phyloP scores from a whole-genome alignment of 495 filamentous ascomycete genomes.

The Xylaria cubensis region DNA sequence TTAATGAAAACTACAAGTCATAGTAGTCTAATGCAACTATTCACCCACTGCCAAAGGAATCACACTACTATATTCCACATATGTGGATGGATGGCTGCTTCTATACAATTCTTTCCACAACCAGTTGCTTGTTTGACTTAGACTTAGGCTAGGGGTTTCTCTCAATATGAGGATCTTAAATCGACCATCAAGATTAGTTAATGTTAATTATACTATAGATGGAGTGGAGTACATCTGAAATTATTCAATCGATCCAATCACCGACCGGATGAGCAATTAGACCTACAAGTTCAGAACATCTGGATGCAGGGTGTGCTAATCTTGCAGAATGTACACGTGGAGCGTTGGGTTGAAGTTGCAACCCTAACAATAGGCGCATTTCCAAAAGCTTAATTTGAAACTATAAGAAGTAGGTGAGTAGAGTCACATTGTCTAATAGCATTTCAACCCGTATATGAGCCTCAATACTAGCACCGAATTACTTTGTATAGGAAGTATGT shows the following conservation, averaged over 20 bases:
- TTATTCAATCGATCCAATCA: not conserved
- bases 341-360: not conserved
- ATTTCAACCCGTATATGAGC: not conserved
- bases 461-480: not conserved
- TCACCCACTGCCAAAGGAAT: not conserved
- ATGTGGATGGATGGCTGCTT: not conserved
- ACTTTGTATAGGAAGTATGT: not conserved
- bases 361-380: not conserved
- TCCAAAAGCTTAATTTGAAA: too few relatives aligned
- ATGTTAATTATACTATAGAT: not conserved
- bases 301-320: not conserved
- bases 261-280: not conserved
- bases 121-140: not conserved
- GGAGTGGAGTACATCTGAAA: not conserved
- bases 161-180: not conserved
- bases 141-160: not conserved
- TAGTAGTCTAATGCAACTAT: not conserved
- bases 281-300: not conserved
- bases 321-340: not conserved
- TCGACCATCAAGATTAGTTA: not conserved
- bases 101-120: not conserved
- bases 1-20: not conserved
- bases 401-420: not conserved
- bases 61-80: not conserved
- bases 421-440: not conserved